A percentile compares a stretch with the other conserved stretches of the same genome.
These are phyloP conservation scores for Macrophomina pseudophaseolina DNA, from an alignment of 2,329 filamentous ascomycete genomes.

Conservation along the genomic window DNA sequence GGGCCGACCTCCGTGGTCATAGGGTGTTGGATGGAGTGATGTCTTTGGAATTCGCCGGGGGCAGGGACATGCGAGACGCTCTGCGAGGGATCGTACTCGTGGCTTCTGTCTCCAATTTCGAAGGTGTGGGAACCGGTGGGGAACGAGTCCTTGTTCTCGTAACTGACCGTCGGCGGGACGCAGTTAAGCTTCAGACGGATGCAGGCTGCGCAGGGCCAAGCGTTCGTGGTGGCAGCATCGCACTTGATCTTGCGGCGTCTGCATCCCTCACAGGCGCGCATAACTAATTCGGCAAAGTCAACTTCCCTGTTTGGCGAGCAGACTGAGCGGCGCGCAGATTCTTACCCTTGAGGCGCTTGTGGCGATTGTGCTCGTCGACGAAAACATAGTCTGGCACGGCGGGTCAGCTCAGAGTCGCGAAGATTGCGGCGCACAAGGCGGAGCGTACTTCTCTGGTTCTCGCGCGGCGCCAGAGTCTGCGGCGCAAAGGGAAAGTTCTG, in stretches of 20 bases:
- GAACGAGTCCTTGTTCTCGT: constrained; percentile 63
- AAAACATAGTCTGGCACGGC: constrained; percentile 85
- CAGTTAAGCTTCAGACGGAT: constrained; percentile 91
- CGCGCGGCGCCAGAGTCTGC: constrained; percentile 66
- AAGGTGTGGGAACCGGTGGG: constrained; percentile 46
- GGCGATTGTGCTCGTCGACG: constrained; percentile 97
- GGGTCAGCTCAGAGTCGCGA: constrained; percentile 29
- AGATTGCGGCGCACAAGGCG: constrained; percentile 8
- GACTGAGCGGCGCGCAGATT: constrained; percentile 27
- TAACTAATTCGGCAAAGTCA: constrained; percentile 63
- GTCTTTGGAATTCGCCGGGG: constrained; percentile 49
- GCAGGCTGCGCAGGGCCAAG: constrained; percentile 96
- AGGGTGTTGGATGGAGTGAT: constrained; percentile 37
- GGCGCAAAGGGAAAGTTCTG: constrained; percentile 78
- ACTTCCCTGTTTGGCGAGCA: constrained; percentile 24
- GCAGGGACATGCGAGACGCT: constrained; percentile 40
- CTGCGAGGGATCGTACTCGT: constrained; percentile 42
- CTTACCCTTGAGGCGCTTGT: constrained; percentile 91
- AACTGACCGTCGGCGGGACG: constrained; percentile 82
- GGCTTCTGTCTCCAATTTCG: constrained; percentile 46
- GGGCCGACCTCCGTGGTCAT: constrained; percentile 20
- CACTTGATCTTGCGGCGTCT: constrained; percentile 96
- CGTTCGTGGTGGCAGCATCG: constrained; percentile 94
- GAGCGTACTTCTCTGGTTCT: constrained; percentile 81
- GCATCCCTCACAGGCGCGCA: constrained; percentile 96